Percentiles rank a stretch among this genome's conserved stretches.
phyloP scores from a whole-genome alignment of 345 rosid species.

The Gossypium herbaceum region DNA sequence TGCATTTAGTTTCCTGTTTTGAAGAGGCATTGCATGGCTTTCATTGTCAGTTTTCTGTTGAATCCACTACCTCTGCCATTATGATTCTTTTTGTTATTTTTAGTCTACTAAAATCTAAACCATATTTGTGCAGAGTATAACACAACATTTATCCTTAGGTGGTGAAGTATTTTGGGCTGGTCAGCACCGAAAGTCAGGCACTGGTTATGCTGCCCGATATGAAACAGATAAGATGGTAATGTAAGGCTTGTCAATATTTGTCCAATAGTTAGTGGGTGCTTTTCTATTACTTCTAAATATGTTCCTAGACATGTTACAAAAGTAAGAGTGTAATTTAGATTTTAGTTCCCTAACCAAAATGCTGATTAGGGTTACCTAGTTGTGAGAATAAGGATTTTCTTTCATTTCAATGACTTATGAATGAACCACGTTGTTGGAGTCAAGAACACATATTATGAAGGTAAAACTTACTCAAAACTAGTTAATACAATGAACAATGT shows the following conservation, averaged over 20 bases:
- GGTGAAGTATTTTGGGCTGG: slow-evolving; percentile 98
- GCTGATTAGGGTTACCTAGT: not conserved
- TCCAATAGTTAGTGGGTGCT: not conserved
- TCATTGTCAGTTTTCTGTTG: not conserved
- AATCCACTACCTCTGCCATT: not conserved
- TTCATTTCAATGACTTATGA: slow-evolving; percentile 7
- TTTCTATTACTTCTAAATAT: not conserved
- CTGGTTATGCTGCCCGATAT: slow-evolving; percentile 92
- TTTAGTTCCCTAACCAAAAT: not conserved
- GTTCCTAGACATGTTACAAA: not conserved
- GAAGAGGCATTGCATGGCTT: not conserved
- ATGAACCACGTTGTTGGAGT: not conserved
- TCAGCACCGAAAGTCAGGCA: slow-evolving; percentile 89
- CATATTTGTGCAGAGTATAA: slow-evolving; percentile 59
- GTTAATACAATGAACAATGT: not conserved
- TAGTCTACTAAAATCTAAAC: not conserved
- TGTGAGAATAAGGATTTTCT: not conserved
- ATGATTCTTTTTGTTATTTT: not conserved
- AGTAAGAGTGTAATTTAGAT: not conserved
- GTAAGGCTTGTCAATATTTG: slow-evolving; percentile 1
- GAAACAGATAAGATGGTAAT: slow-evolving; percentile 91
- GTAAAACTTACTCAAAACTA: slow-evolving; percentile 1
- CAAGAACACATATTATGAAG: not conserved
- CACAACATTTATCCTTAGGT: slow-evolving; percentile 69
- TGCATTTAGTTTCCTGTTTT: slow-evolving; percentile 1